Evolutionary conservation across 352 stramenopile species (phyloP).

Genomic region (Phytophthora pinifolia): DNA sequence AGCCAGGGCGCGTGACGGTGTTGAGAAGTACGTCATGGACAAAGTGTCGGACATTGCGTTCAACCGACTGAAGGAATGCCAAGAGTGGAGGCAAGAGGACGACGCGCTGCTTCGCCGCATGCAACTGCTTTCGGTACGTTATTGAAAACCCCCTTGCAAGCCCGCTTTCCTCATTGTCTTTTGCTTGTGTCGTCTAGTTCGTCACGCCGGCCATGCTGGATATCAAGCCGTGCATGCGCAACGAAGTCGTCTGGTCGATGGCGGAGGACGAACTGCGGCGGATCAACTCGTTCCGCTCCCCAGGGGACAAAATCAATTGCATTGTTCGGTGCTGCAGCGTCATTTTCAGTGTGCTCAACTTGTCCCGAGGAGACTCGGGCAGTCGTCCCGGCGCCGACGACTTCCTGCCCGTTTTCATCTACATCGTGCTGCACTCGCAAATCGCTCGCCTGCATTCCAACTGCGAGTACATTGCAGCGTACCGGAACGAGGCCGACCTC

Average conservation of each 20-base stretch:
- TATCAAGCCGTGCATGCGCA: conserved; percentile 89
- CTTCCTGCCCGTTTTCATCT: conserved; percentile 93
- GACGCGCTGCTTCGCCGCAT: conserved; percentile 71
- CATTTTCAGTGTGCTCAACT: conserved; percentile 89
- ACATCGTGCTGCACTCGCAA: conserved; percentile 89
- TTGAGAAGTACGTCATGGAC: conserved; percentile 93
- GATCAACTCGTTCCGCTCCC: conserved; percentile 87
- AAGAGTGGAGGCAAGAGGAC: conserved; percentile 75
- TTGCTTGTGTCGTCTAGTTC: no score
- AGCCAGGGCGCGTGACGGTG: conserved; percentile 67
- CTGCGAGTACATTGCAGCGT: conserved; percentile 91
- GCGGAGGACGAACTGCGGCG: conserved; percentile 86
- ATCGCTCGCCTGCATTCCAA: conserved; percentile 89
- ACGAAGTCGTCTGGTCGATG: conserved; percentile 90
- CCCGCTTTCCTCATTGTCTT: no score
- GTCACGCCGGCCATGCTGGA: conserved; percentile 89
- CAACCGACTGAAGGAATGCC: conserved; percentile 63
- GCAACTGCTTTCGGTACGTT: conserved; percentile 74
- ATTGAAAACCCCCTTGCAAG: not conserved
- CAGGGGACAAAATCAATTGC: conserved; percentile 91
- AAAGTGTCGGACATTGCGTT: conserved; percentile 84
- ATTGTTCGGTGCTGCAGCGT: conserved; percentile 88
- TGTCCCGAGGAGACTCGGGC: conserved; percentile 65
- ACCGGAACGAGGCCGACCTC: conserved; percentile 84
- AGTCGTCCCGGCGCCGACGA: conserved; percentile 84